Base-by-base conservation (phyloP, 2,329 filamentous ascomycete genomes). In the Penicillium aurantiogriseum region DNA sequence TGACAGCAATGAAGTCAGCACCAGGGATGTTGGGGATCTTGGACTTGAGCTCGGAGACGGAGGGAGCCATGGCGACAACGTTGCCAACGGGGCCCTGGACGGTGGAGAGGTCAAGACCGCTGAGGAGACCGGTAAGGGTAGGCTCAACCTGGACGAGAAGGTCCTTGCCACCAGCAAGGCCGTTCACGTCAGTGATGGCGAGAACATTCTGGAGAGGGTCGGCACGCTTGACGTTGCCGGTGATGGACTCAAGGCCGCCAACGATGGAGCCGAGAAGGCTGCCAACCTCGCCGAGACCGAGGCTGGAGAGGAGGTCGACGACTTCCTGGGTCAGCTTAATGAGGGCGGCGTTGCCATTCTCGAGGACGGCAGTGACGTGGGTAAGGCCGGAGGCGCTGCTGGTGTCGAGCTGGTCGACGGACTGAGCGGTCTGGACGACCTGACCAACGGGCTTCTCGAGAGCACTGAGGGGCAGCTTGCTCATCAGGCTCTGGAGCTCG, bases 1-100 rank as follows among this genome's bases (percentile, higher is more conserved):
- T 56, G 44, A 66, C 60, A 48, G 54, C 57, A 51, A 64, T 61
- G 51, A 59, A 56, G 54, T 61, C 51, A 36, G 57, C 60, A 31
- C 50, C 59, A 10, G 64, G 42, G 25, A 52, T 56, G 36, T 51
- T 8, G 46, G 60, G 56, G 6, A 57, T 45, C 52, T 61, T 54
- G 43, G 56, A 50, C 31, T 47, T 39, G 25, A 66, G 60, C 46
- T 44, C 52, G 21, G 54, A 39, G 31, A 62, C 50, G 23, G 40
- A 51, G 17, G 62, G 54, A 17, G 59, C 60, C 9, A 53, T 23
- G 10, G 57, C 60, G 23, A 67, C 47, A 27, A 66, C 57, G 45
- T 58, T 59, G 27, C 64, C 64, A 19, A 66, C 21, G 35, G 61
- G 52, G 19, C 61, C 61, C 36, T 58, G 15, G 47, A 62, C 29